These are phyloP conservation scores for Haplographium delicatum DNA, from an alignment of 495 filamentous ascomycete genomes.

Conservation along the genomic window DNA sequence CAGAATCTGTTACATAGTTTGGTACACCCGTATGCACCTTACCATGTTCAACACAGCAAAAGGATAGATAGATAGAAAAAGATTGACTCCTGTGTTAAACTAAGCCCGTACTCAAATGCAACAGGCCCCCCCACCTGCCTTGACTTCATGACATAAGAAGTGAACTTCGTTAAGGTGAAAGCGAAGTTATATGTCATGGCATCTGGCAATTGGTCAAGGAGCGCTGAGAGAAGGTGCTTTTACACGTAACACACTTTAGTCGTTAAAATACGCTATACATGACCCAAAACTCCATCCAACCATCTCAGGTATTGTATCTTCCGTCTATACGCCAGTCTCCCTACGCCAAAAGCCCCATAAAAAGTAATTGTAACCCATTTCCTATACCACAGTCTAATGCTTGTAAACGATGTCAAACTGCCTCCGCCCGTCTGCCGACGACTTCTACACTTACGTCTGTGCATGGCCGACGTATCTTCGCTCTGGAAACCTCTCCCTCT, in stretches of 20 bases:
- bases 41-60: too few relatives aligned
- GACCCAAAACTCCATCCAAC: conserved; percentile 13
- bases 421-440: conserved; percentile 18
- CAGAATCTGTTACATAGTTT: too few relatives aligned
- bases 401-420: conserved; percentile 15
- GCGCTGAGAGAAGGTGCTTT: too few relatives aligned
- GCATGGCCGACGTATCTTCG: conserved; percentile 18
- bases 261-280: conserved; percentile 11
- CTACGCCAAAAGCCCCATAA: conserved; percentile 11
- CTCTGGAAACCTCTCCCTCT: conserved; percentile 14
- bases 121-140: too few relatives aligned
- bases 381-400: conserved; percentile 18
- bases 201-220: too few relatives aligned
- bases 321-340: conserved; percentile 23
- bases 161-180: too few relatives aligned
- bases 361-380: neutral
- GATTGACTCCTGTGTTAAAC: too few relatives aligned
- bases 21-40: too few relatives aligned
- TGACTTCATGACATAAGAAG: too few relatives aligned
- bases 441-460: conserved; percentile 18
- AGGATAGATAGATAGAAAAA: too few relatives aligned
- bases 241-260: neutral
- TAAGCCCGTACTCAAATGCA: too few relatives aligned
- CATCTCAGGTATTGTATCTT: conserved; percentile 16
- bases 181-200: too few relatives aligned